phyloP scores from a whole-genome alignment of 305 asterid genomes.

The Fraxinus baroniana region DNA sequence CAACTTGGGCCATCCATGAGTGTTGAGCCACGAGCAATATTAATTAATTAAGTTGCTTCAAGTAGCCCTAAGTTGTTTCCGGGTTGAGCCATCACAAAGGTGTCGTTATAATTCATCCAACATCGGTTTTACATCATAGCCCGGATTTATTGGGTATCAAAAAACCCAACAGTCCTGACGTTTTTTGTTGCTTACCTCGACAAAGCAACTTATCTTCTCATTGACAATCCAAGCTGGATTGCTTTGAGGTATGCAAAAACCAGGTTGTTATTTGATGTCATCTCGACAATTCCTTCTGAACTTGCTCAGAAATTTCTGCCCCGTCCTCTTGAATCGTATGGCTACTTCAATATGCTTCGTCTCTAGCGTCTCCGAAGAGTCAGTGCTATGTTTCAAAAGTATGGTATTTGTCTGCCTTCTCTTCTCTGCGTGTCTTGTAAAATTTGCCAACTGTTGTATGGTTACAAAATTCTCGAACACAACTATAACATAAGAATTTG shows the following conservation, averaged over 20 bases:
- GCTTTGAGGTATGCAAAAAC: slow-evolving; percentile 58
- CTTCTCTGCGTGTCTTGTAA: background rate
- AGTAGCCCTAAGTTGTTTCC: no score
- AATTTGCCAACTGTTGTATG: background rate
- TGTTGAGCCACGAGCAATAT: no score
- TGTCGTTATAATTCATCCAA: no score
- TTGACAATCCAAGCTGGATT: slow-evolving; percentile 55
- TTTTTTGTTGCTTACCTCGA: slow-evolving; percentile 85
- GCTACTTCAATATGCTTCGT: slow-evolving; percentile 82
- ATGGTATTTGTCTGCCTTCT: background rate
- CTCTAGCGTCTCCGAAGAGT: slow-evolving; percentile 94
- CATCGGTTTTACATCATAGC: no score
- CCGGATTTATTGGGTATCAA: no score
- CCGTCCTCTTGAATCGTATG: slow-evolving; percentile 47
- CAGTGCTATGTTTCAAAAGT: slow-evolving; percentile 34
- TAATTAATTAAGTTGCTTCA: no score
- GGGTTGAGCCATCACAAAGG: no score
- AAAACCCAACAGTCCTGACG: slow-evolving; percentile 39
- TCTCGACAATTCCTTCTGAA: slow-evolving; percentile 87
- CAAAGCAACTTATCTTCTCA: slow-evolving; percentile 54
- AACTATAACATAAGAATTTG: background rate
- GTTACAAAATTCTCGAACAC: background rate
- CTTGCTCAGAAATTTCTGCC: slow-evolving; percentile 62
- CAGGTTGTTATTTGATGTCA: slow-evolving; percentile 68
- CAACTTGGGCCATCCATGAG: no score